Conservation (phyloP, 2,329 filamentous ascomycete species). For the Furcasterigmium sp. region DNA sequence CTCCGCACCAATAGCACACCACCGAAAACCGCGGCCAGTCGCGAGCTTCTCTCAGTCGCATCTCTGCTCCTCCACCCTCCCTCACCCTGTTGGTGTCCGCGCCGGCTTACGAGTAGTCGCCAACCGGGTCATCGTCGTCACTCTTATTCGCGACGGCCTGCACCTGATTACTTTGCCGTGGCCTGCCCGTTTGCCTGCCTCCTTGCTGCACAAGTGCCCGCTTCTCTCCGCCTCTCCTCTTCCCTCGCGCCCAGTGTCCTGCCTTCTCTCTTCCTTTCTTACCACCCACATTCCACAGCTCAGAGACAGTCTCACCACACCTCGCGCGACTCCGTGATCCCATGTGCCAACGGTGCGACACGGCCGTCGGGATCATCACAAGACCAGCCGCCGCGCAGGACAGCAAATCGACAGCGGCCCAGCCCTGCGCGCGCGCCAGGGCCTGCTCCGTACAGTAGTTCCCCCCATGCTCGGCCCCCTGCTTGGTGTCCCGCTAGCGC, state of each 20-base stretch:
- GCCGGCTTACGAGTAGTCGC: too few relatives aligned
- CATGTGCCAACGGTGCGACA: too few relatives aligned
- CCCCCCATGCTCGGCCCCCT: conserved; percentile 3
- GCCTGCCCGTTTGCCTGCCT: not conserved
- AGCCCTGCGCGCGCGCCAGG: too few relatives aligned
- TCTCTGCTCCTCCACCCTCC: not conserved
- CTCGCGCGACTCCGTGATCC: too few relatives aligned
- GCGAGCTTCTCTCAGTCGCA: too few relatives aligned
- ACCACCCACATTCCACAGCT: too few relatives aligned
- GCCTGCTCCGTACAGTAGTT: too few relatives aligned
- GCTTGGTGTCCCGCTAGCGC: conserved; percentile 13
- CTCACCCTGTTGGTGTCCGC: not conserved
- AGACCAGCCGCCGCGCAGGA: not conserved
- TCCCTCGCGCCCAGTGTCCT: not conserved
- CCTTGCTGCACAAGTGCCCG: conserved; percentile 2
- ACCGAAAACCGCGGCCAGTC: too few relatives aligned
- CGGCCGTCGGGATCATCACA: not conserved
- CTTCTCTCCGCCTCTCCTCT: not conserved
- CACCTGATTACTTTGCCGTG: too few relatives aligned
- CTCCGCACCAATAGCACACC: too few relatives aligned
- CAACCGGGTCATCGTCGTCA: not conserved
- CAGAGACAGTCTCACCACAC: too few relatives aligned
- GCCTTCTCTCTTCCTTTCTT: too few relatives aligned
- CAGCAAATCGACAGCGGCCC: not conserved
- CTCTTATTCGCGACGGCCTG: not conserved